Conservation (phyloP, 2,329 filamentous ascomycete species). For the Didymella segeticola region DNA sequence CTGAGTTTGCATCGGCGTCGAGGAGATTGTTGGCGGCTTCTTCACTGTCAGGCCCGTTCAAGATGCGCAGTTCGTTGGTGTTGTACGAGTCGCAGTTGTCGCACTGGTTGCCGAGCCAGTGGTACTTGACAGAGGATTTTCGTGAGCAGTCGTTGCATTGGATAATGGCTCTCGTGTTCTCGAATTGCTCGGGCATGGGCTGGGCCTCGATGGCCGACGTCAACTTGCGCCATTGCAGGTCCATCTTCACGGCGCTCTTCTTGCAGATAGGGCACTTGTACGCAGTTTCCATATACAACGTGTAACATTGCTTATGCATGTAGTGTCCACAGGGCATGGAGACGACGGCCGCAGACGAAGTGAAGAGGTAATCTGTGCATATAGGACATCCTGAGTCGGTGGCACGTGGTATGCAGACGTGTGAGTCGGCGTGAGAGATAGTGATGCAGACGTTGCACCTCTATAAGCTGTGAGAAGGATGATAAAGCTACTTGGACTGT, state of each 20-base stretch:
- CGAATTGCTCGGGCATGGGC: constrained; percentile 88
- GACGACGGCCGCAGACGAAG: constrained; percentile 83
- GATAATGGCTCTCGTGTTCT: constrained; percentile 79
- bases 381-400: constrained; percentile 97
- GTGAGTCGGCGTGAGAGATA: constrained; percentile 81
- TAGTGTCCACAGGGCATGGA: constrained; percentile 97
- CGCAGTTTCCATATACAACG: constrained; percentile 84
- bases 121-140: constrained; percentile 84
- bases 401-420: constrained; percentile 92
- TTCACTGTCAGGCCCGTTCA: constrained; percentile 49
- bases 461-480: constrained; percentile 23
- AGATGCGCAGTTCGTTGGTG: constrained; percentile 56
- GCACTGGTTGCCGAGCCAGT: constrained; percentile 95
- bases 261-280: constrained; percentile 98
- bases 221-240: constrained; percentile 88
- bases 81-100: constrained; percentile 64
- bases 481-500: constrained; percentile 12
- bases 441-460: constrained; percentile 89
- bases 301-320: constrained; percentile 89
- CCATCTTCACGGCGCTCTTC: constrained; percentile 97
- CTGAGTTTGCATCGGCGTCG: constrained; percentile 36
- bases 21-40: constrained; percentile 43
- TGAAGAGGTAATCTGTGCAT: constrained; percentile 96
- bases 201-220: constrained; percentile 87
- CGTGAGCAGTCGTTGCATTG: constrained; percentile 95